Percentiles rank a stretch among this genome's conserved stretches.
phyloP scores from a whole-genome alignment of 2,329 filamentous ascomycete species.

The Gliomastix tumulicola region DNA sequence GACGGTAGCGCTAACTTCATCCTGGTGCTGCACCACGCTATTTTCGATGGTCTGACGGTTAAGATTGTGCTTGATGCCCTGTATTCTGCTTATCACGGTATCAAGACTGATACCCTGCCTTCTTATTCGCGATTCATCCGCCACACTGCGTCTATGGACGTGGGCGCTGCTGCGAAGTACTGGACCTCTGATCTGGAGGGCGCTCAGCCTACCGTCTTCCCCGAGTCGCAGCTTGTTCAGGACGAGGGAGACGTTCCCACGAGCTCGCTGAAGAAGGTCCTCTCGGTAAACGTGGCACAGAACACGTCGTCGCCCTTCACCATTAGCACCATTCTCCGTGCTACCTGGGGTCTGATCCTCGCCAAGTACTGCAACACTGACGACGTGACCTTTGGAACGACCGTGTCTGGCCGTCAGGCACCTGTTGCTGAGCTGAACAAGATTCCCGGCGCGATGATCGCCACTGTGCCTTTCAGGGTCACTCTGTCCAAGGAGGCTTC shows the following conservation, averaged over 20 bases:
- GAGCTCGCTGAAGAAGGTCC: neutral
- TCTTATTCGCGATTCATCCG: neutral
- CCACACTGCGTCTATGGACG: neutral
- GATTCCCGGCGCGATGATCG: constrained; percentile 5
- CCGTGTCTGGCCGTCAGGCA: constrained; percentile 1
- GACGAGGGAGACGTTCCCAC: neutral
- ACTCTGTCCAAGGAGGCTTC: neutral
- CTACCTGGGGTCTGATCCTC: constrained; percentile 17
- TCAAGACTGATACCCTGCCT: neutral
- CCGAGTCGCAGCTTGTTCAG: neutral
- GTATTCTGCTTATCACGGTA: neutral
- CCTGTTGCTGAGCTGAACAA: constrained; percentile 7
- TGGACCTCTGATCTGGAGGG: constrained; percentile 1
- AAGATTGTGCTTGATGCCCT: neutral
- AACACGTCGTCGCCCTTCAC: constrained; percentile 2
- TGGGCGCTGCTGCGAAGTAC: neutral
- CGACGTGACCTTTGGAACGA: constrained; percentile 27
- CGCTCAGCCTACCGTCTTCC: neutral
- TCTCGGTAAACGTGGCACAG: neutral
- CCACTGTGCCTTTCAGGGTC: constrained; percentile 1
- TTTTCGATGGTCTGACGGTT: constrained; percentile 1
- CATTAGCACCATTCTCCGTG: constrained; percentile 11
- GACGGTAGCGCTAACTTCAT: constrained; percentile 1
- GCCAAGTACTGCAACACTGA: constrained; percentile 21
- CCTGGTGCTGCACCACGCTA: neutral